Evolutionary conservation across 495 filamentous ascomycete species (phyloP), one percentile per base, ranked within the genome.

Genomic region (Lasiosphaeria miniovina): DNA sequence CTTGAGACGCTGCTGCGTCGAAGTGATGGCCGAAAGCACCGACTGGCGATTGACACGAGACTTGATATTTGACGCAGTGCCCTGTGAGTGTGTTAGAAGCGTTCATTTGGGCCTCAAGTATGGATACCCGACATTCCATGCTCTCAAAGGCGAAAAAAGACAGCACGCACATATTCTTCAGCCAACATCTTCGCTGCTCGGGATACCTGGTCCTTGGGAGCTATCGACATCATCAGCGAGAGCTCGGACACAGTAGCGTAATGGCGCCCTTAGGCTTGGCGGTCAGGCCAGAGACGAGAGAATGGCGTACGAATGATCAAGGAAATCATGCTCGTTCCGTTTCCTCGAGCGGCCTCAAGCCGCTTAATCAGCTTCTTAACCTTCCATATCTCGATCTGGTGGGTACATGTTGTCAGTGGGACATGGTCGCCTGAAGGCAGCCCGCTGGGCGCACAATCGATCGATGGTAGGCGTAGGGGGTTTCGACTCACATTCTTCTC

Each of bases 41-140:
- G 94, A 98, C 63, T 96, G 90, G 69, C 94, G 89, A 73, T 98
- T 98, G 77, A 98, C 94, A 68, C 94, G 93, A 41, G 94, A 98
- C 76, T 98, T 98, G 78, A 98, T 98, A 75, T 98, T 98, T 61
- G 92, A 96, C 17, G 94, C 95, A 56, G 94, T 98, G 68, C 94
- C 94, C 90, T 93, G 60, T 58, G 38, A 56, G 6, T n/a, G 61
- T 36, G 77, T 75, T 54, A 74, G 64, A 15, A 43, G 15, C 4
- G 3, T 5, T 11, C 43, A 11, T 46, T 9, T 9, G 43, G 43
- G 15, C 32, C 24, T 6, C 24, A 24, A 24, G 24, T 24, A 24
- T 24, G 24, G 24, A 24, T 24, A 24, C 24, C 24, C 24, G 24
- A 24, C 24, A 24, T 24, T 24, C 24, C 24, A 24, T 24, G 24